Conservation (phyloP, 805 yeast genomes). For the Candida awuae region DNA sequence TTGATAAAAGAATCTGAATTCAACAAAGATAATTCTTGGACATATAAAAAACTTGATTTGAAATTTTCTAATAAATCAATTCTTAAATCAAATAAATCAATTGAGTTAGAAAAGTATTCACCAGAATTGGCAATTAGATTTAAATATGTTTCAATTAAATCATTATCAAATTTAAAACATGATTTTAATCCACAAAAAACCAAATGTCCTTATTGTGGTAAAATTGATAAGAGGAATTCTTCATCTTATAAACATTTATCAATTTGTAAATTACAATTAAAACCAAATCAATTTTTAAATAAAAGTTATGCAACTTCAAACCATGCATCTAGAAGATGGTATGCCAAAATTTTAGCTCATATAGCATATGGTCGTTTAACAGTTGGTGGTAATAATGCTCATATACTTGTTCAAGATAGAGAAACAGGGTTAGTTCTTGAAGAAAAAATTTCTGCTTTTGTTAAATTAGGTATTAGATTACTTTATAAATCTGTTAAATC, state of each 20-base stretch:
- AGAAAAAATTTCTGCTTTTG: conserved; percentile 86
- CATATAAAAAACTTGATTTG: conserved; percentile 10
- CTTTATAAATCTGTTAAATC: conserved; percentile 67
- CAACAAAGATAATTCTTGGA: conserved; percentile 8
- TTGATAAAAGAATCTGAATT: conserved; percentile 15
- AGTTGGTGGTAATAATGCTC: conserved; percentile 85
- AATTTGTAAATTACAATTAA: conserved; percentile 53
- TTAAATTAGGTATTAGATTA: conserved; percentile 78
- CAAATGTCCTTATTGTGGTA: conserved; percentile 76
- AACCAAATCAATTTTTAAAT: conserved; percentile 23
- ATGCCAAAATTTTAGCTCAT: conserved; percentile 70
- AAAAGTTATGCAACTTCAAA: conserved; percentile 70
- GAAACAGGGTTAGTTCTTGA: conserved; percentile 82
- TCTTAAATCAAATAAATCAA: conserved; percentile 4
- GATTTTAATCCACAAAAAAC: conserved; percentile 34
- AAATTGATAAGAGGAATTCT: conserved; percentile 47
- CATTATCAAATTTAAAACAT: background rate
- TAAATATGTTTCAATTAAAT: conserved; percentile 9
- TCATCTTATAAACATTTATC: conserved; percentile 80
- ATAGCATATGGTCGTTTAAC: conserved; percentile 82
- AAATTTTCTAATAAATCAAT: conserved; percentile 7
- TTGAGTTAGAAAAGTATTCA: background rate
- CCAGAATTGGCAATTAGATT: conserved; percentile 13
- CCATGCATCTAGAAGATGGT: conserved; percentile 85
- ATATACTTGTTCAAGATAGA: conserved; percentile 89